phyloP scores from a whole-genome alignment of 2,329 filamentous ascomycete genomes.

The Colletotrichum sp. region DNA sequence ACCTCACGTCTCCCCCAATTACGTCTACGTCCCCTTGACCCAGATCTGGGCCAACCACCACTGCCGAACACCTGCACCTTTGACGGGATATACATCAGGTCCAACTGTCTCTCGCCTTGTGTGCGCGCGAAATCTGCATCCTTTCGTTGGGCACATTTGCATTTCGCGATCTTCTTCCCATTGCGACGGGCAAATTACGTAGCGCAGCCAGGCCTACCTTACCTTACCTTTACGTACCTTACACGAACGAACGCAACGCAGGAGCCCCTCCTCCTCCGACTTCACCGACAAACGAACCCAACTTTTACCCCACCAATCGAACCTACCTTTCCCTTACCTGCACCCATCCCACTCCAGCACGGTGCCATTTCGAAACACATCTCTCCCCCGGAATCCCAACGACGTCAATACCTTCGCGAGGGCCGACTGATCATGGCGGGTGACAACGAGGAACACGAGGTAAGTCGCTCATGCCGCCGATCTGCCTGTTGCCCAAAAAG shows the following conservation, averaged over 20 bases:
- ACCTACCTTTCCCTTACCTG: background rate
- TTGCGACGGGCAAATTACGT: background rate
- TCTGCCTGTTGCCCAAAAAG: background rate
- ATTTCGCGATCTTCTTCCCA: background rate
- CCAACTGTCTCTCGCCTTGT: background rate
- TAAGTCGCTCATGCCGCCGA: constrained; percentile 13
- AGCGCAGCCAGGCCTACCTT: background rate
- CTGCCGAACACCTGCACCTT: background rate
- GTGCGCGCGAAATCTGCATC: background rate
- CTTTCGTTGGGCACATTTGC: background rate
- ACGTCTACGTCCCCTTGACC: background rate
- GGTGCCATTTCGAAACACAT: constrained; percentile 2
- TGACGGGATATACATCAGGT: background rate
- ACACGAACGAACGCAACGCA: background rate
- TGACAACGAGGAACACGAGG: constrained; percentile 39
- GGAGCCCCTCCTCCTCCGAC: background rate
- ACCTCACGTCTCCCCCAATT: background rate
- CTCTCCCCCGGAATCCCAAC: background rate
- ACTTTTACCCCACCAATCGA: background rate
- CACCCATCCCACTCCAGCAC: background rate
- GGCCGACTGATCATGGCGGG: constrained; percentile 24
- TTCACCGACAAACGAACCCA: background rate
- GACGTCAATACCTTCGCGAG: background rate
- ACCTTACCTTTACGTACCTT: background rate
- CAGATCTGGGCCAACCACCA: background rate